Evolutionary conservation across 2,329 filamentous ascomycete genomes (phyloP).

Genomic region (Hypoxylon sp.): DNA sequence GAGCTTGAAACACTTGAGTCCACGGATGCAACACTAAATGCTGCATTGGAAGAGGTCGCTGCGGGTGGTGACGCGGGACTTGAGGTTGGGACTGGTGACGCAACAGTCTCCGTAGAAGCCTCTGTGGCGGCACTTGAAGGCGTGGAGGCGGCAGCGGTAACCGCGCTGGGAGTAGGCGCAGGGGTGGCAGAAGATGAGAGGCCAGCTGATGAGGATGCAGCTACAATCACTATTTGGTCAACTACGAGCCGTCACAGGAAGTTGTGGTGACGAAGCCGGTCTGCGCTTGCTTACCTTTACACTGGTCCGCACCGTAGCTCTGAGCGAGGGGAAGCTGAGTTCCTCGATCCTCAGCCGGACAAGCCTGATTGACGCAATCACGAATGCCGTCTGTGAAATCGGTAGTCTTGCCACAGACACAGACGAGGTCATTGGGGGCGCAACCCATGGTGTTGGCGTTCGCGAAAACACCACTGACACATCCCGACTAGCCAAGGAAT

Average conservation of each 20-base stretch:
- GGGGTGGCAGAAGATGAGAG: constrained; percentile 25
- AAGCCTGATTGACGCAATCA: constrained; percentile 58
- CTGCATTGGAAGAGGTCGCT: constrained; percentile 15
- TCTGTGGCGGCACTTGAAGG: constrained; percentile 23
- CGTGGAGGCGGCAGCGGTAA: constrained; percentile 22
- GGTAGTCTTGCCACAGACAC: constrained; percentile 58
- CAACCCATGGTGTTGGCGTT: constrained; percentile 49
- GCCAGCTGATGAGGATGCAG: constrained; percentile 36
- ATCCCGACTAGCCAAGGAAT: constrained; percentile 44
- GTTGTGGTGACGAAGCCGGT: neutral
- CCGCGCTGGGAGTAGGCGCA: constrained; percentile 17
- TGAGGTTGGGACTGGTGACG: constrained; percentile 16
- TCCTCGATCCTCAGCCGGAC: constrained; percentile 48
- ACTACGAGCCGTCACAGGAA: constrained; percentile 3
- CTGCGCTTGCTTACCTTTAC: constrained; percentile 50
- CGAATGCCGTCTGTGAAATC: constrained; percentile 56
- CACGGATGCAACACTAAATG: constrained; percentile 13
- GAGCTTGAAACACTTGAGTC: constrained; percentile 22
- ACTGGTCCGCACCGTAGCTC: constrained; percentile 50
- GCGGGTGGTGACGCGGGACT: constrained; percentile 9
- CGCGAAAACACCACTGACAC: constrained; percentile 49
- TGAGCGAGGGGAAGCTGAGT: constrained; percentile 52
- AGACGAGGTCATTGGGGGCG: constrained; percentile 52
- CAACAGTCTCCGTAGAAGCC: constrained; percentile 21
- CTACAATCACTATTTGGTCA: constrained; percentile 31